These are phyloP conservation scores for Citrus australasica DNA, from an alignment of 345 rosid genomes.

Conservation along the genomic window DNA sequence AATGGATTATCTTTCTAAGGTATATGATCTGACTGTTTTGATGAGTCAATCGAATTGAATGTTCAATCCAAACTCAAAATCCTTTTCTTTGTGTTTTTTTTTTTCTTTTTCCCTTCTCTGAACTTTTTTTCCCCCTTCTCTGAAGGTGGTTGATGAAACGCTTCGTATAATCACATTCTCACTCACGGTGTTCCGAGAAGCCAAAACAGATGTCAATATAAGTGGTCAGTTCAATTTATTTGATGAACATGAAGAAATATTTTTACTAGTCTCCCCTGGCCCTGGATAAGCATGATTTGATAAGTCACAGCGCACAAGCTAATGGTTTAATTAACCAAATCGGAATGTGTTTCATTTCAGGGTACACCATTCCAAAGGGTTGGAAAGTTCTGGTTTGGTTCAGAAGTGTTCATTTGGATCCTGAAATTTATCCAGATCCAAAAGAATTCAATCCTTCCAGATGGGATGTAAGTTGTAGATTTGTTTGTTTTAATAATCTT, in stretches of 20 bases:
- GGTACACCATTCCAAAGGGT: constrained; percentile 77
- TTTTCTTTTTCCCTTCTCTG: not conserved
- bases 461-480: constrained; percentile 69
- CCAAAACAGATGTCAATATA: constrained; percentile 50
- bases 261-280: too few species aligned
- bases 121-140: not conserved
- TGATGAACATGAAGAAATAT: too few species aligned
- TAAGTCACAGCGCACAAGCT: too few species aligned
- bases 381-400: constrained; percentile 90
- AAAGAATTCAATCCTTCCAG: constrained; percentile 70
- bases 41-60: not conserved
- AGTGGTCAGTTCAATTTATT: constrained; percentile 37
- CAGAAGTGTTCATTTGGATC: constrained; percentile 65
- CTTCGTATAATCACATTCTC: constrained; percentile 74
- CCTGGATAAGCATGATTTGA: not conserved
- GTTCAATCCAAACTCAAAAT: not conserved
- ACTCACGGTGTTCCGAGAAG: constrained; percentile 68
- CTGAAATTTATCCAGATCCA: constrained; percentile 61
- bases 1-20: constrained; percentile 78
- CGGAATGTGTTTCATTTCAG: constrained; percentile 27
- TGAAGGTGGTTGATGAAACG: constrained; percentile 81
- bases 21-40: not conserved
- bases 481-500: not conserved
- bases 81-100: too few species aligned
- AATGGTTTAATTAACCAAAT: not conserved